These are phyloP conservation scores for Neostapfia colusana DNA, from an alignment of 176 grass and related monocot genomes.

Conservation along the genomic window DNA sequence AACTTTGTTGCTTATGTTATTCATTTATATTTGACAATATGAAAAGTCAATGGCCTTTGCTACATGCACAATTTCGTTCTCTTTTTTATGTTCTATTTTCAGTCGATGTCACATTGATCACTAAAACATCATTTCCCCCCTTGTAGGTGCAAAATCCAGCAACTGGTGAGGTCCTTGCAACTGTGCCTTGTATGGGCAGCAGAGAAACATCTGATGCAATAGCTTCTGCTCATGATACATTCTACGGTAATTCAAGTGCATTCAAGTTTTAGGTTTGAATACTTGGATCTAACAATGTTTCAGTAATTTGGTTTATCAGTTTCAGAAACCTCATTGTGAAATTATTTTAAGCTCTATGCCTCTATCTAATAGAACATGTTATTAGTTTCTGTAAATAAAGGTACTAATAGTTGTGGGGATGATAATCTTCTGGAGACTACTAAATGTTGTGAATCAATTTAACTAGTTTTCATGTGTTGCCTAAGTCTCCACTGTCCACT, in stretches of 20 bases:
- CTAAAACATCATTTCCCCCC: background rate
- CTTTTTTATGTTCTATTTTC: background rate
- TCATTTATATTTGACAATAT: background rate
- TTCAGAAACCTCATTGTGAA: background rate
- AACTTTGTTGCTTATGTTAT: background rate
- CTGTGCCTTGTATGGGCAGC: slow-evolving; percentile 80
- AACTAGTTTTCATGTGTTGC: background rate
- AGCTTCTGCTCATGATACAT: slow-evolving; percentile 74
- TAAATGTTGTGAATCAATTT: background rate
- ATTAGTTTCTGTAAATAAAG: slow-evolving; percentile 4
- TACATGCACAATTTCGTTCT: background rate
- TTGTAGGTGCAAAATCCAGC: slow-evolving; percentile 84
- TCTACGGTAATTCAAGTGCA: slow-evolving; percentile 52
- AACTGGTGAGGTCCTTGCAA: slow-evolving; percentile 82
- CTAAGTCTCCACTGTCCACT: background rate
- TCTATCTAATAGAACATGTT: background rate
- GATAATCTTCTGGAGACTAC: background rate
- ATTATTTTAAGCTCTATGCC: slow-evolving; percentile 18
- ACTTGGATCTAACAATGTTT: background rate
- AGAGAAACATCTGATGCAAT: slow-evolving; percentile 92
- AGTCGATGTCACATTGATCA: background rate
- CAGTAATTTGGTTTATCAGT: background rate
- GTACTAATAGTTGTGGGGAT: background rate
- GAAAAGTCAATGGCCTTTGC: background rate
- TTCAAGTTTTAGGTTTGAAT: slow-evolving; percentile 24